A percentile compares a stretch with the other conserved stretches of the same genome.
Evolutionary conservation across 2,329 filamentous ascomycete species (phyloP).

Genomic region (Fusarium longipes): DNA sequence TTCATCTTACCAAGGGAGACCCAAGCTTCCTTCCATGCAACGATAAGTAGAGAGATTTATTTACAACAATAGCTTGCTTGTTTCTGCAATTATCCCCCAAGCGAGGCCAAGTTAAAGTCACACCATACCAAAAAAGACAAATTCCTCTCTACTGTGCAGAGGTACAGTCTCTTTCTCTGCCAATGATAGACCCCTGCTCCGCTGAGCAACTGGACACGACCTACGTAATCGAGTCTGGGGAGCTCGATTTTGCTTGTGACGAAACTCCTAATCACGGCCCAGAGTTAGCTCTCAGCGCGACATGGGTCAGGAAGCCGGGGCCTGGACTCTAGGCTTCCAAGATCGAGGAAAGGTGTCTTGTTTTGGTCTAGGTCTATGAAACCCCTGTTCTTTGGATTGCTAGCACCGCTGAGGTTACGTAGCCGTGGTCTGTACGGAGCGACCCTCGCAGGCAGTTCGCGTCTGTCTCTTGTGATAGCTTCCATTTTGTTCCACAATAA

Average conservation of each 20-base stretch:
- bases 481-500: conserved; percentile 8
- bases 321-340: conserved; percentile 25
- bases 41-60: conserved; percentile 3
- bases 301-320: conserved; percentile 14
- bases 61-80: background rate
- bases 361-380: conserved; percentile 19
- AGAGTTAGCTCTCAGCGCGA: conserved; percentile 10
- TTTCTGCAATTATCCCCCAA: background rate
- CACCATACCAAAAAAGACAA: conserved; percentile 18
- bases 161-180: conserved; percentile 11
- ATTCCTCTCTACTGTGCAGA: conserved; percentile 8
- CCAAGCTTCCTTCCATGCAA: too few species aligned
- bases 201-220: conserved; percentile 35
- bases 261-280: conserved; percentile 9
- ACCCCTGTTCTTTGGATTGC: conserved; percentile 29
- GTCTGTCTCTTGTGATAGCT: conserved; percentile 17
- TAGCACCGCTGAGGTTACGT: conserved; percentile 23
- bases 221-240: conserved; percentile 44
- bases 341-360: conserved; percentile 32
- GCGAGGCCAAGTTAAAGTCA: conserved; percentile 18
- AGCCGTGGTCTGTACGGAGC: background rate
- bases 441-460: conserved; percentile 1
- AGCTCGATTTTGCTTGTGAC: conserved; percentile 29
- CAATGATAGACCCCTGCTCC: conserved; percentile 34
- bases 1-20: too few species aligned